phyloP scores from a whole-genome alignment of 805 yeast species.

The Spathaspora sp. region DNA sequence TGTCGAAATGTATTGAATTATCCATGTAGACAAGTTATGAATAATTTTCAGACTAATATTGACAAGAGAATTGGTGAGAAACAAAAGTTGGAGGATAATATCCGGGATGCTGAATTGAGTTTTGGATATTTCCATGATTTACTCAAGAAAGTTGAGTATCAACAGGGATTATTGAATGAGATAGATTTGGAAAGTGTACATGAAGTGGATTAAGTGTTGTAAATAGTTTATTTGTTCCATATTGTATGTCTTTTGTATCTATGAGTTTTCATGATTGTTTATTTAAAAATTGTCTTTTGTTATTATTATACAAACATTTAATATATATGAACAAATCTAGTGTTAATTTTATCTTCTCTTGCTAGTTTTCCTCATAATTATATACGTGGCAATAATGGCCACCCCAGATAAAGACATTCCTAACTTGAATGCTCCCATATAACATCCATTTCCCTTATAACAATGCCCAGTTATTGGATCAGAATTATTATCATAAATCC shows the following conservation, averaged over 20 bases:
- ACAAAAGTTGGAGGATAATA: slow-evolving; percentile 48
- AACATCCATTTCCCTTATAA: slow-evolving; percentile 34
- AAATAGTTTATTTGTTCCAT: neutral
- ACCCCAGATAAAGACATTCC: slow-evolving; percentile 20
- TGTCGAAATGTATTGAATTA: slow-evolving; percentile 74
- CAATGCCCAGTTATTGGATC: slow-evolving; percentile 39
- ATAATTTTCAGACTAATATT: slow-evolving; percentile 60
- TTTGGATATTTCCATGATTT: slow-evolving; percentile 52
- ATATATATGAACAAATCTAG: neutral
- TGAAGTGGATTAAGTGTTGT: slow-evolving; percentile 30
- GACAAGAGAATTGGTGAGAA: slow-evolving; percentile 60
- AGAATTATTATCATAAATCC: slow-evolving; percentile 45
- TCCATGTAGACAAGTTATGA: slow-evolving; percentile 80
- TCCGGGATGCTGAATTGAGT: slow-evolving; percentile 55
- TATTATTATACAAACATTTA: slow-evolving; percentile 7
- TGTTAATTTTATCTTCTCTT: neutral
- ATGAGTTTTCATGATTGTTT: neutral
- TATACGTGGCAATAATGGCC: slow-evolving; percentile 14
- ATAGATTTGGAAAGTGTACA: slow-evolving; percentile 43
- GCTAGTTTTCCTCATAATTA: slow-evolving; percentile 22
- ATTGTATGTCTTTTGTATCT: neutral
- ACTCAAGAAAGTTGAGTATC: slow-evolving; percentile 40
- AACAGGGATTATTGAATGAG: slow-evolving; percentile 36
- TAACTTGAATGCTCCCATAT: slow-evolving; percentile 31
- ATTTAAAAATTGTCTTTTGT: neutral